A percentile compares a stretch with the other conserved stretches of the same genome.
These are phyloP conservation scores for Austroboletus festivus DNA, from an alignment of 768 basidiomycete genomes.

Conservation along the genomic window DNA sequence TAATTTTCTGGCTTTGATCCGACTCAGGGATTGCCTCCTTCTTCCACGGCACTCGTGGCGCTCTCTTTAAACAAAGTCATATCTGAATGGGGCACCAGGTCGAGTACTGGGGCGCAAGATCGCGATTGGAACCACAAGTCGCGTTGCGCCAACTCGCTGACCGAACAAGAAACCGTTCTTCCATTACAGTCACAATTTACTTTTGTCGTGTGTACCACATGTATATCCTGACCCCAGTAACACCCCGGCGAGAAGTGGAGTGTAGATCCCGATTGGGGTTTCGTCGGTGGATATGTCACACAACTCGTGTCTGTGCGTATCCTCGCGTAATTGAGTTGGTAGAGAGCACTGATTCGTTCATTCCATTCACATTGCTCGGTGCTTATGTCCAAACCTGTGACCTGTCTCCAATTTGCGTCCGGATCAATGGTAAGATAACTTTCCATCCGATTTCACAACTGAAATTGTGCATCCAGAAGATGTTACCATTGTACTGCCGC, in stretches of 20 bases:
- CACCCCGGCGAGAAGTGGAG: slow-evolving; percentile 19
- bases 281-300: slow-evolving; percentile 2
- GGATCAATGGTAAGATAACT: slow-evolving; percentile 9
- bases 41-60: slow-evolving; percentile 9
- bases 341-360: slow-evolving; percentile 5
- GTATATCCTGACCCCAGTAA: slow-evolving; percentile 2
- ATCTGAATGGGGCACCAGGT: slow-evolving; percentile 1
- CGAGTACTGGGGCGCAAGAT: slow-evolving; percentile 14
- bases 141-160: slow-evolving; percentile 7
- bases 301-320: slow-evolving; percentile 7
- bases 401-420: background rate
- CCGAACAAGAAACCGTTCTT: slow-evolving; percentile 11
- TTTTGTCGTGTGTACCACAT: slow-evolving; percentile 14
- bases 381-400: slow-evolving; percentile 9
- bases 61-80: slow-evolving; percentile 8
- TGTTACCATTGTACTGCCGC: background rate
- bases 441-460: slow-evolving; percentile 17
- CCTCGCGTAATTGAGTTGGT: slow-evolving; percentile 6
- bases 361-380: slow-evolving; percentile 9
- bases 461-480: slow-evolving; percentile 17
- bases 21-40: slow-evolving; percentile 22
- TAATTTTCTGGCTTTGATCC: slow-evolving; percentile 24
- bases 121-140: slow-evolving; percentile 4
- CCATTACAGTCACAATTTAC: slow-evolving; percentile 12
- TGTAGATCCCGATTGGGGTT: slow-evolving; percentile 15